Conservation (phyloP, 495 filamentous ascomycete species). For the Tuber aestivum region DNA sequence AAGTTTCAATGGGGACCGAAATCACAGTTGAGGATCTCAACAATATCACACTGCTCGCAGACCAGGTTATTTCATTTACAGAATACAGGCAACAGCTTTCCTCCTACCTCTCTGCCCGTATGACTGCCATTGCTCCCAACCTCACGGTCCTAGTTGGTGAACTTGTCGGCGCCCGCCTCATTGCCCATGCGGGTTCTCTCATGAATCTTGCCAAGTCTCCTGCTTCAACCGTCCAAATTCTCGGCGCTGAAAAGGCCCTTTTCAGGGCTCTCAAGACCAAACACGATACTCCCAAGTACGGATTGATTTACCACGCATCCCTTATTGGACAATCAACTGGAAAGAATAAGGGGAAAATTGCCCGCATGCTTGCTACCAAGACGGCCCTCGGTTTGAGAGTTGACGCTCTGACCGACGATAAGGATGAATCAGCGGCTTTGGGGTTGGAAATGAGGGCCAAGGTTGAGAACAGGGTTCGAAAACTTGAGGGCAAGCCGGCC, state of each 20-base stretch:
- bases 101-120: constrained; percentile 81
- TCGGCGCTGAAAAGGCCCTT: constrained; percentile 96
- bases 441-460: constrained; percentile 67
- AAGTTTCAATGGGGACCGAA: constrained; percentile 97
- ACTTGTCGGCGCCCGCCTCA: constrained; percentile 88
- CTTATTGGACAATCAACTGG: constrained; percentile 93
- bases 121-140: constrained; percentile 96
- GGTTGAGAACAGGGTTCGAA: constrained; percentile 78
- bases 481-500: constrained; percentile 85
- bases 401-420: constrained; percentile 81
- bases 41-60: constrained; percentile 81
- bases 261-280: constrained; percentile 99
- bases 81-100: constrained; percentile 85
- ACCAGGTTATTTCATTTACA: constrained; percentile 84
- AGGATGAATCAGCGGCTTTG: constrained; percentile 75
- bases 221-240: constrained; percentile 92
- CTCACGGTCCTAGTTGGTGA: constrained; percentile 89
- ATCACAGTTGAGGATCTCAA: constrained; percentile 82
- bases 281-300: constrained; percentile 98
- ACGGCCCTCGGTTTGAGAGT: constrained; percentile 86
- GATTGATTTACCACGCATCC: constrained; percentile 96
- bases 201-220: constrained; percentile 95
- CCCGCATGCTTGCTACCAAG: constrained; percentile 89
- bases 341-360: constrained; percentile 99
- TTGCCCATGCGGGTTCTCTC: constrained; percentile 90